Evolutionary conservation across 202 grass and related monocot species (phyloP).

Genomic region (Schoenoplectus triqueter): DNA sequence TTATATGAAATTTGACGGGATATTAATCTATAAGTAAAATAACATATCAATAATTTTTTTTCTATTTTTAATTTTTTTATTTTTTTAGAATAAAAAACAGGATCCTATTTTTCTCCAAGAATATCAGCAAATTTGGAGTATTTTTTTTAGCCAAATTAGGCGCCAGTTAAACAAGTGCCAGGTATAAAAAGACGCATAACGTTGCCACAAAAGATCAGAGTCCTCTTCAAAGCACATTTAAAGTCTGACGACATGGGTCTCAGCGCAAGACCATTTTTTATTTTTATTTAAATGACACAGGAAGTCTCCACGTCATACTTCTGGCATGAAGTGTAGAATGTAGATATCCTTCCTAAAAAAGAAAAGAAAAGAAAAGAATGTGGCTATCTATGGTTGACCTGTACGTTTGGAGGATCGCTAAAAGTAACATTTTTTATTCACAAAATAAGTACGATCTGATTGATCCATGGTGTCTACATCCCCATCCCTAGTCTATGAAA

Average conservation of each 20-base stretch:
- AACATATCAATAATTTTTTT: too few relatives aligned
- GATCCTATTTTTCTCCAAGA: too few relatives aligned
- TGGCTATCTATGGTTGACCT: constrained; percentile 11
- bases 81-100: too few relatives aligned
- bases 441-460: background rate
- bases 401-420: background rate
- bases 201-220: background rate
- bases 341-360: too few relatives aligned
- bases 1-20: too few relatives aligned
- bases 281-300: background rate
- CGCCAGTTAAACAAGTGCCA: background rate
- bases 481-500: background rate
- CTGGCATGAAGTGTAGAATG: constrained; percentile 2
- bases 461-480: background rate
- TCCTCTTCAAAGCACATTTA: background rate
- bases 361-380: too few relatives aligned
- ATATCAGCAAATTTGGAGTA: too few relatives aligned
- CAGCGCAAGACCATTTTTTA: background rate
- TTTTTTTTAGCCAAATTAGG: background rate
- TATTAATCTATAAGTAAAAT: too few relatives aligned
- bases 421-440: background rate
- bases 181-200: background rate
- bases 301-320: constrained; percentile 24
- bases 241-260: background rate
- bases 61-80: too few relatives aligned